These are phyloP conservation scores for Mortierella claussenii DNA, from an alignment of 192 early-diverging fungal genomes.

Conservation along the genomic window DNA sequence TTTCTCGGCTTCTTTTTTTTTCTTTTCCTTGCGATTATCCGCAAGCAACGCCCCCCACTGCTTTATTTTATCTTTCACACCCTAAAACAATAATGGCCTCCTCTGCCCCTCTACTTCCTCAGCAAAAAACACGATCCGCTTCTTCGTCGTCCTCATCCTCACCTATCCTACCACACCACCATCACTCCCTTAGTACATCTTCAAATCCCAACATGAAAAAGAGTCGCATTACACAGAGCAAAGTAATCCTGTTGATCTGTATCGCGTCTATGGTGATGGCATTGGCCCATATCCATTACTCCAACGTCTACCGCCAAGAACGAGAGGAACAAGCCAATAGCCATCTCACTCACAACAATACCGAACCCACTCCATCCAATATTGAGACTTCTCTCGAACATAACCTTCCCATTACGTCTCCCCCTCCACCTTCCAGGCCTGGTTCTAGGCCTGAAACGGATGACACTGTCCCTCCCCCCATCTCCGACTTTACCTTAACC, in stretches of 20 bases:
- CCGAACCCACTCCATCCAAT: background rate
- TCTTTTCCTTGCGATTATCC: too few relatives aligned
- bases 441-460: background rate
- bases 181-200: background rate
- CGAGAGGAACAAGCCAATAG: background rate
- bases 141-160: background rate
- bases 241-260: slow-evolving; percentile 27
- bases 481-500: background rate
- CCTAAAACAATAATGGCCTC: background rate
- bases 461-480: background rate
- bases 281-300: slow-evolving; percentile 33
- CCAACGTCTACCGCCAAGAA: slow-evolving; percentile 9
- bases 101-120: background rate
- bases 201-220: slow-evolving; percentile 3
- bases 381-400: too few relatives aligned
- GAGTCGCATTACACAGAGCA: slow-evolving; percentile 22
- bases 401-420: background rate
- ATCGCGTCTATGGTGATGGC: slow-evolving; percentile 28
- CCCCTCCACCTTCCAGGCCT: too few relatives aligned
- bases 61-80: background rate
- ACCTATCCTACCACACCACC: background rate
- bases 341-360: background rate
- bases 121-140: background rate
- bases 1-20: background rate
- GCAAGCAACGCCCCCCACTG: too few relatives aligned